phyloP scores from a whole-genome alignment of 1,284 basidiomycete genomes.

The Ganoderma lucidum region DNA sequence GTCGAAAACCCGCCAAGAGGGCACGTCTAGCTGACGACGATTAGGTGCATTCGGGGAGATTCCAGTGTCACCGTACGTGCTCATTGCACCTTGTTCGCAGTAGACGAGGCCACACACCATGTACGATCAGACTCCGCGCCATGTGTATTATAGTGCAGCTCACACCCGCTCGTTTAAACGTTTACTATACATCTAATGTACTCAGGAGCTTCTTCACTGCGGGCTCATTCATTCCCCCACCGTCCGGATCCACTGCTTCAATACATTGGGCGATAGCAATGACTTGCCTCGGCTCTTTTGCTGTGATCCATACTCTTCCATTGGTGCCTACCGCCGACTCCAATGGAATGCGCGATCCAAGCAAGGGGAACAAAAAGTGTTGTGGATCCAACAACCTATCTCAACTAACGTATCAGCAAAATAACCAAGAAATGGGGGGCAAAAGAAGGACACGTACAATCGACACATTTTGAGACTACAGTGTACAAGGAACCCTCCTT shows the following conservation, averaged over 20 bases:
- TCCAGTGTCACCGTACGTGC: neutral
- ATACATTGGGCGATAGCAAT: constrained; percentile 76
- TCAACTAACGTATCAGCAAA: constrained; percentile 4
- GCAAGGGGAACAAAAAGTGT: constrained; percentile 76
- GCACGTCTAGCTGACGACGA: constrained; percentile 68
- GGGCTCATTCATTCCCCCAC: constrained; percentile 59
- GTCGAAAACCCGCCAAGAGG: constrained; percentile 67
- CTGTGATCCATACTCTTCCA: constrained; percentile 82
- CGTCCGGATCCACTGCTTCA: constrained; percentile 75
- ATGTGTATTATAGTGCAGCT: constrained; percentile 29
- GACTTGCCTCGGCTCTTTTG: constrained; percentile 71
- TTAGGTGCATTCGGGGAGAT: constrained; percentile 26
- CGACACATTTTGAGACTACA: constrained; percentile 83
- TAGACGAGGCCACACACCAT: neutral
- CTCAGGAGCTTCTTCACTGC: constrained; percentile 61
- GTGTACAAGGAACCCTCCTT: constrained; percentile 77
- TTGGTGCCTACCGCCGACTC: constrained; percentile 85
- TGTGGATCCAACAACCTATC: constrained; percentile 75
- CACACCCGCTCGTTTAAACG: constrained; percentile 9
- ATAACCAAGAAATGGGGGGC: neutral
- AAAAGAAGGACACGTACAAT: constrained; percentile 57
- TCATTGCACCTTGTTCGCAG: neutral
- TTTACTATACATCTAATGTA: constrained; percentile 59
- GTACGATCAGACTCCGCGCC: neutral
- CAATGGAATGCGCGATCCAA: constrained; percentile 78